Evolutionary conservation across 371 early-diverging fungal species (phyloP).

Genomic region (Syncephalastrum monosporum): DNA sequence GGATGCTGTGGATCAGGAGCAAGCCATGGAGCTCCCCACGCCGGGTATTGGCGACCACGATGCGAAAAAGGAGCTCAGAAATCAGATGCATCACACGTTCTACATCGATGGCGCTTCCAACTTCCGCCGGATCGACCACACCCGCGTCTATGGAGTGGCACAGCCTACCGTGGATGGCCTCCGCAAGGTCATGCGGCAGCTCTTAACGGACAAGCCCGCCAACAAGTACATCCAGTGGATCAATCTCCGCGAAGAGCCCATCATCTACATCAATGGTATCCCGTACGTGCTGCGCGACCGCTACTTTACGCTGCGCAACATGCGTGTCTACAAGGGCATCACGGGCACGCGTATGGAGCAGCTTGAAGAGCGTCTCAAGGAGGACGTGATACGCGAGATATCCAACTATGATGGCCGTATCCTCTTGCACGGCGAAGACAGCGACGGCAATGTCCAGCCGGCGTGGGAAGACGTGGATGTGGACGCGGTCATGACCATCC

Average conservation of each 20-base stretch:
- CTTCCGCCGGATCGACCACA: conserved; percentile 44
- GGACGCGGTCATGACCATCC: conserved; percentile 55
- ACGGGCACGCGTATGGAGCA: conserved; percentile 63
- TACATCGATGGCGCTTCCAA: conserved; percentile 46
- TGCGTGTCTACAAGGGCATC: conserved; percentile 71
- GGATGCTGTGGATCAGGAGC: conserved; percentile 8
- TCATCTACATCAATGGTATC: conserved; percentile 72
- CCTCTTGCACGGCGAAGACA: conserved; percentile 64
- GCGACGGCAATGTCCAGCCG: conserved; percentile 45
- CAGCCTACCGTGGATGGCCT: conserved; percentile 73
- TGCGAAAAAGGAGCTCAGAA: neutral
- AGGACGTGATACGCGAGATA: conserved; percentile 66
- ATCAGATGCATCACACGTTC: conserved; percentile 34
- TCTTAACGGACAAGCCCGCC: conserved; percentile 24
- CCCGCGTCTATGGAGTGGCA: conserved; percentile 64
- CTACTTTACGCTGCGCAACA: conserved; percentile 64
- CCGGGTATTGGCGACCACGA: neutral
- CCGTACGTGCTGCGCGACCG: conserved; percentile 75
- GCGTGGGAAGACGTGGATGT: conserved; percentile 62
- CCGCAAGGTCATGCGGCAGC: conserved; percentile 40
- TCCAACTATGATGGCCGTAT: conserved; percentile 54
- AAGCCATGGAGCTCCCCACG: conserved; percentile 3
- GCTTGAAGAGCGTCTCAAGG: conserved; percentile 66
- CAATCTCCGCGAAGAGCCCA: conserved; percentile 75
- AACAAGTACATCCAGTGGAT: conserved; percentile 62